Base-by-base conservation (phyloP, 352 stramenopile species). In the Globisporangium iwayamae region DNA sequence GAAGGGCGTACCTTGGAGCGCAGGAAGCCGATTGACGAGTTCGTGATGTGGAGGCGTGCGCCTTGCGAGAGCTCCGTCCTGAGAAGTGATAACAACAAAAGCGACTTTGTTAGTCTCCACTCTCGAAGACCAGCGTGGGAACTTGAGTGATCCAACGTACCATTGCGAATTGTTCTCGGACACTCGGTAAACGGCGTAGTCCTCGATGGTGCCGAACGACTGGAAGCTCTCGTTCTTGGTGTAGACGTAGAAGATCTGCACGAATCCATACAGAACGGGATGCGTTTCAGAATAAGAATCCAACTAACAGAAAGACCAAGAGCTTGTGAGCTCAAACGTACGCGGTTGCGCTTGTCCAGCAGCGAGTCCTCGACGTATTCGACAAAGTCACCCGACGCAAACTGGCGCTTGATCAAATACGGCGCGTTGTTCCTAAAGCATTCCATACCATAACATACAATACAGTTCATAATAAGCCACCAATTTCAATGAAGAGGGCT, bases 351-450 rank as follows among this genome's bases (percentile, higher is more conserved):
- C 56, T 81, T 83, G 72, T 94, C 85, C 13, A 91, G 66, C 14
- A 94, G 68, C 28, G 83, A 89, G 57, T 91, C 77, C 62, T 94
- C 85, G 54, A 91, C 63, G 55, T 90, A 92, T 48, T 92, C 83
- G 30, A 94, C 69, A 36, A 79, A 91, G 13, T 92, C 85, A 41
- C 68, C 73, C 55, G 69, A 88, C 5, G 72, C 83, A 65, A 94
- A 94, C 14, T 67, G 62, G 16, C 83, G 79, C 62, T 90, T 91
- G 70, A 94, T 90, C 46, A 92, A 62, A 53, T 83, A 89, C 38
- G 85, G 83, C 34, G 74, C 76, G 25, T 83, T 85, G 60, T 94
- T 94, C 8, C 81, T 90, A 39, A 45, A 38, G 45, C 13, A 65
- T 14, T 22, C 10, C 28, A 71, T 18, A 61, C 1, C 32, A 60